Percentiles rank a stretch among this genome's conserved stretches.
Conservation (phyloP, 768 basidiomycete genomes). For the Pulveroboletus frians region DNA sequence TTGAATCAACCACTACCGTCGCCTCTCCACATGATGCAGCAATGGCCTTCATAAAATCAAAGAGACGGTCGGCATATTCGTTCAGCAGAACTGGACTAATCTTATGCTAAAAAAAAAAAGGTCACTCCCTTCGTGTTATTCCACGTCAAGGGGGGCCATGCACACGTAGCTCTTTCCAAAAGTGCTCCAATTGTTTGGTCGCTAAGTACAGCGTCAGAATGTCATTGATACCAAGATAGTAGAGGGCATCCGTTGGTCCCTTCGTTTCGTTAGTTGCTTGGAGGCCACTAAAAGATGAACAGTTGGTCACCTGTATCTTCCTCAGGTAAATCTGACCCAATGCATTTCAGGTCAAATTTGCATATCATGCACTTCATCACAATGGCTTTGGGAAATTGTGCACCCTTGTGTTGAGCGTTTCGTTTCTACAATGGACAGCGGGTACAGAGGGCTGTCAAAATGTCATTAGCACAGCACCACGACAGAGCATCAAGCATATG, state of each 20-base stretch:
- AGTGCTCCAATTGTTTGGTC: constrained; percentile 80
- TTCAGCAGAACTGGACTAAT: constrained; percentile 88
- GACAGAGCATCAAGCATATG: constrained; percentile 3
- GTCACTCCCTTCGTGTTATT: constrained; percentile 1
- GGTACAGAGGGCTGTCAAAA: constrained; percentile 62
- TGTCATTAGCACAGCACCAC: background rate
- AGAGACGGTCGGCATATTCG: constrained; percentile 89
- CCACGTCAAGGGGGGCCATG: constrained; percentile 29
- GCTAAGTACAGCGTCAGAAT: constrained; percentile 88
- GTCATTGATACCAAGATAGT: constrained; percentile 95
- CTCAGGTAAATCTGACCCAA: constrained; percentile 58
- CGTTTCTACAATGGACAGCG: constrained; percentile 54
- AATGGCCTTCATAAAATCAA: constrained; percentile 78
- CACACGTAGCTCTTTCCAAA: constrained; percentile 91
- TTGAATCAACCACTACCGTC: constrained; percentile 55
- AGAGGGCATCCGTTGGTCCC: constrained; percentile 66
- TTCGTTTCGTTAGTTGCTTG: constrained; percentile 87
- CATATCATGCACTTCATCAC: constrained; percentile 85
- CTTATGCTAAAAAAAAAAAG: constrained; percentile 61
- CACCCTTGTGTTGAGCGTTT: constrained; percentile 53
- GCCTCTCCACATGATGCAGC: constrained; percentile 81
- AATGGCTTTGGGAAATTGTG: constrained; percentile 64
- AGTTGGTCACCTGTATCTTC: constrained; percentile 51
- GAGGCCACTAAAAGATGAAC: constrained; percentile 89
- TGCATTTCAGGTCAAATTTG: constrained; percentile 68